Conservation (phyloP, 495 filamentous ascomycete species). For the Neurospora sublineolata region DNA sequence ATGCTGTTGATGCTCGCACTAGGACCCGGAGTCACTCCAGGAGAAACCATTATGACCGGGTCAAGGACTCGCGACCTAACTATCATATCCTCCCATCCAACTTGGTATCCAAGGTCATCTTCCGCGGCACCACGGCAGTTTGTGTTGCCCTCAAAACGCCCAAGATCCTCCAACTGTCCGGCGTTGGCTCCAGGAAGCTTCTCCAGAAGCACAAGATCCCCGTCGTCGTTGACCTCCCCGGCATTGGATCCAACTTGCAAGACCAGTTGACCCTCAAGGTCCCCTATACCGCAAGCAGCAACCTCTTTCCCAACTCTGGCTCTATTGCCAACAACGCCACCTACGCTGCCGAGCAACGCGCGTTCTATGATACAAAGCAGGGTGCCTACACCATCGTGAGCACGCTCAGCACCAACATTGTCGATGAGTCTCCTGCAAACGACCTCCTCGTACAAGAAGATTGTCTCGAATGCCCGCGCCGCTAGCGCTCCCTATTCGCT, state of each 20-base stretch:
- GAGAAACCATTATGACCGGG: slow-evolving; percentile 26
- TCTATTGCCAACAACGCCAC: slow-evolving; percentile 28
- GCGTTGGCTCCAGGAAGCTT: slow-evolving; percentile 58
- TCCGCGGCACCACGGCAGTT: slow-evolving; percentile 24
- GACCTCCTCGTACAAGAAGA: slow-evolving; percentile 18
- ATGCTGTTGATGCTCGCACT: slow-evolving; percentile 27
- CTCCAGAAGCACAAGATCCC: slow-evolving; percentile 54
- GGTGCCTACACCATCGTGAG: slow-evolving; percentile 23
- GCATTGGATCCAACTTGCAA: slow-evolving; percentile 59
- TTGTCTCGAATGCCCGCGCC: slow-evolving; percentile 21
- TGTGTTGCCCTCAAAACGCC: slow-evolving; percentile 41
- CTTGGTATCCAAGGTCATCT: slow-evolving; percentile 34
- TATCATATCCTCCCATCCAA: slow-evolving; percentile 33
- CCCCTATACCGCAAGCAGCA: slow-evolving; percentile 16
- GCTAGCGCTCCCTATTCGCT: slow-evolving; percentile 24
- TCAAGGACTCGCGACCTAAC: slow-evolving; percentile 29
- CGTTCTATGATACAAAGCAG: slow-evolving; percentile 25
- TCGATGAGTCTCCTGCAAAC: slow-evolving; percentile 23
- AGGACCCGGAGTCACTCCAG: slow-evolving; percentile 27
- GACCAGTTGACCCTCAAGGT: slow-evolving; percentile 30
- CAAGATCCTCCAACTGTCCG: slow-evolving; percentile 57
- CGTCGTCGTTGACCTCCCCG: slow-evolving; percentile 58
- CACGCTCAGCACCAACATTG: slow-evolving; percentile 24
- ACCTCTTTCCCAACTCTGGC: slow-evolving; percentile 19
- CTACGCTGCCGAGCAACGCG: slow-evolving; percentile 31